Conservation (phyloP, 805 yeast species). For the Jamesozyma hellenica region DNA sequence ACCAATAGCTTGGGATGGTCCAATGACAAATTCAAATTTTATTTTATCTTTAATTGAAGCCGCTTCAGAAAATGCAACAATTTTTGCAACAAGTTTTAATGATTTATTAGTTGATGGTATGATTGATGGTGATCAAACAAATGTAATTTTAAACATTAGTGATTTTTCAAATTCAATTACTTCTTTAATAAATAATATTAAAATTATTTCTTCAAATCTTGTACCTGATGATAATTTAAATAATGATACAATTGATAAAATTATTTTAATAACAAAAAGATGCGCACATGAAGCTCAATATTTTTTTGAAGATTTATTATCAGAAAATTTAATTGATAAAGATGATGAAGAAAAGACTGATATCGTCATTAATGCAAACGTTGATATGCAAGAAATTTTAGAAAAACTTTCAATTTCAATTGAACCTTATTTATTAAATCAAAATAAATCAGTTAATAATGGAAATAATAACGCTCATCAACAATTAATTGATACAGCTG, state of each 20-base stretch:
- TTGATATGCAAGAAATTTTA: conserved; percentile 61
- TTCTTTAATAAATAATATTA: conserved; percentile 32
- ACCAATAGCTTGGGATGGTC: conserved; percentile 32
- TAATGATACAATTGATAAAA: conserved; percentile 3
- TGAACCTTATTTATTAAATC: conserved; percentile 30
- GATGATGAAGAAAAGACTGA: conserved; percentile 64
- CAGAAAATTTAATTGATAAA: conserved; percentile 42
- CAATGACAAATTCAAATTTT: conserved; percentile 5
- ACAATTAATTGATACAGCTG: conserved; percentile 66
- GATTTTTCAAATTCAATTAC: conserved; percentile 37
- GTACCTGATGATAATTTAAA: not conserved
- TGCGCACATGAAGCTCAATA: conserved; percentile 52
- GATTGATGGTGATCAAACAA: conserved; percentile 45
- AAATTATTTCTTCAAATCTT: conserved; percentile 7
- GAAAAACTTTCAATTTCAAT: conserved; percentile 54
- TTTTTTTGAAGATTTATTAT: conserved; percentile 50
- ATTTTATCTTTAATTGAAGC: conserved; percentile 52
- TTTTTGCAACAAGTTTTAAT: conserved; percentile 48
- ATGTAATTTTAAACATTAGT: conserved; percentile 25
- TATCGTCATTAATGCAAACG: conserved; percentile 62
- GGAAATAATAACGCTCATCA: conserved; percentile 56
- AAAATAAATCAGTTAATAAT: conserved; percentile 13
- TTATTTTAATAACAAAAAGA: conserved; percentile 28
- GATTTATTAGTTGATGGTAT: conserved; percentile 65
- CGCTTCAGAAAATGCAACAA: conserved; percentile 61